phyloP scores from a whole-genome alignment of 1,284 basidiomycete genomes.

The Cryptococcus sp. region DNA sequence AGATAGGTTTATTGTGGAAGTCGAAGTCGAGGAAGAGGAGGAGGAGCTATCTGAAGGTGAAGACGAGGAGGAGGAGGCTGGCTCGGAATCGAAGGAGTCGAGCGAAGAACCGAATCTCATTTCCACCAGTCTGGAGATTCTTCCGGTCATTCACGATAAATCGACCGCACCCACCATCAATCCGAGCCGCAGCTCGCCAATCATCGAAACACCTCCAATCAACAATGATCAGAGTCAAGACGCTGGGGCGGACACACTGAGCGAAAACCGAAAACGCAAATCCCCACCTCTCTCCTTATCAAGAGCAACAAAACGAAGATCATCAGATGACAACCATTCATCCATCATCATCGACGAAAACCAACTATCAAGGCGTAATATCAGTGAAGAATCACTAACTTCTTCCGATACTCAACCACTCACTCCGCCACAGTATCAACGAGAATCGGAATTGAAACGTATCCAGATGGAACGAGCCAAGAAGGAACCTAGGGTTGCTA shows the following conservation, averaged over 20 bases:
- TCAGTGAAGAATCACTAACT: too few species aligned
- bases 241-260: too few species aligned
- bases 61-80: not conserved
- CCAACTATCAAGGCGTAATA: too few species aligned
- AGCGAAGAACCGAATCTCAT: not conserved
- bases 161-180: not conserved
- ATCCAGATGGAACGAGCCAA: too few species aligned
- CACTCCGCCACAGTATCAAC: not conserved
- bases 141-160: not conserved
- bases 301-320: not conserved
- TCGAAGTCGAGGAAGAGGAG: not conserved
- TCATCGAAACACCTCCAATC: too few species aligned
- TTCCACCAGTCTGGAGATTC: not conserved
- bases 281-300: not conserved
- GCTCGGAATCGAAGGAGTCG: not conserved
- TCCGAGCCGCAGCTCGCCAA: too few species aligned
- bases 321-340: not conserved
- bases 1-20: not conserved
- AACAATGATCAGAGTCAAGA: too few species aligned
- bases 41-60: not conserved
- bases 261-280: not conserved
- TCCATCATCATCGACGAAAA: not conserved
- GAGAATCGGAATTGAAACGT: too few species aligned
- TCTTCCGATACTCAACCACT: not conserved
- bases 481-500: too few species aligned